A percentile compares a stretch with the other conserved stretches of the same genome.
These are phyloP conservation scores for Venturia aucupariae DNA, from an alignment of 2,329 filamentous ascomycete genomes.

Conservation along the genomic window DNA sequence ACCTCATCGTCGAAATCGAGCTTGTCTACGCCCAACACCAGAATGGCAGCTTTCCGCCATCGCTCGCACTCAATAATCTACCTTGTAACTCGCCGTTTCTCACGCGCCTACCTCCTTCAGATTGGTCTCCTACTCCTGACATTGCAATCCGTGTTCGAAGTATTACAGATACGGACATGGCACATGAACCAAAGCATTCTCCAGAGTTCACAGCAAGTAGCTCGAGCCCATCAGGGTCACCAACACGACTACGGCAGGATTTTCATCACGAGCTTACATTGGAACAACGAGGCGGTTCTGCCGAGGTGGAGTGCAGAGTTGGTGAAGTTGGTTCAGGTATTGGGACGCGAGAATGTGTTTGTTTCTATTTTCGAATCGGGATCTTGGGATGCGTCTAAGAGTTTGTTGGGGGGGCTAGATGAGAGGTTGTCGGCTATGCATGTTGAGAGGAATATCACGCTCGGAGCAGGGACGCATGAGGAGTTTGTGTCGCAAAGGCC, in stretches of 20 bases:
- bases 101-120: not conserved
- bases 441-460: conserved; percentile 46
- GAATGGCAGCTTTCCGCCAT: not conserved
- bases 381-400: conserved; percentile 60
- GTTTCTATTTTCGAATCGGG: conserved; percentile 61
- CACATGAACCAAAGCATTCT: not conserved
- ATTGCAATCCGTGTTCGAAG: not conserved
- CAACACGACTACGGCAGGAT: not conserved
- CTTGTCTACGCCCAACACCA: not conserved
- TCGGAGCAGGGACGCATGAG: conserved; percentile 50
- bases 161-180: not conserved
- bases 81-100: not conserved
- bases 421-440: conserved; percentile 41
- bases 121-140: not conserved
- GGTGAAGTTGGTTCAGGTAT: conserved; percentile 43
- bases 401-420: conserved; percentile 49
- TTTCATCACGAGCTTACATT: conserved; percentile 8
- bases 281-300: conserved; percentile 7
- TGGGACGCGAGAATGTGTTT: conserved; percentile 57
- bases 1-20: too few species aligned
- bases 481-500: conserved; percentile 43
- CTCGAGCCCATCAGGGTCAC: not conserved
- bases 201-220: not conserved
- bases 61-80: not conserved
- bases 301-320: conserved; percentile 51